Conservation (phyloP, 2,329 filamentous ascomycete species). For the Stachybotrys chartarum region DNA sequence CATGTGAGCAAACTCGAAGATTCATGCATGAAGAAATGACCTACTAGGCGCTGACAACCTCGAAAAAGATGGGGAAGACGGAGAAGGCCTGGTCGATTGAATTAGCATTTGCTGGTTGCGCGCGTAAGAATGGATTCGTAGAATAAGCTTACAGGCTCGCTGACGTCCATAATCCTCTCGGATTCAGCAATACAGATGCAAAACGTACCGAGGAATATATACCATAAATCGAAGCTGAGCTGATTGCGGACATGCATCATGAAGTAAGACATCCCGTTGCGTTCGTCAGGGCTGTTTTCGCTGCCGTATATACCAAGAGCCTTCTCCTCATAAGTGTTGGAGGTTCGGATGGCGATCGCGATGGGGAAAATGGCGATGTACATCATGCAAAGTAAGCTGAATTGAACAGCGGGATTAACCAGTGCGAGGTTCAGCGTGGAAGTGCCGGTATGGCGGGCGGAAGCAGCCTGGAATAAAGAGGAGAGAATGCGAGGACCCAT, state of each 20-base stretch:
- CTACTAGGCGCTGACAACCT: conserved; percentile 24
- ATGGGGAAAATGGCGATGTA: conserved; percentile 57
- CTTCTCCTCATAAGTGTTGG: conserved; percentile 55
- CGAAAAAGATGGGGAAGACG: conserved; percentile 24
- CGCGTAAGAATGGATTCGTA: fast-evolving
- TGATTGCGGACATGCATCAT: conserved; percentile 27
- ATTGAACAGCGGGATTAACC: conserved; percentile 47
- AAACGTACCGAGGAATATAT: conserved; percentile 30
- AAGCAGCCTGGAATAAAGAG: conserved; percentile 51
- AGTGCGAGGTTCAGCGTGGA: conserved; percentile 41
- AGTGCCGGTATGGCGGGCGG: conserved; percentile 38
- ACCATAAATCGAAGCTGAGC: conserved; percentile 33
- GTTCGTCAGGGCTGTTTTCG: conserved; percentile 14
- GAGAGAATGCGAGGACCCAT: conserved; percentile 41
- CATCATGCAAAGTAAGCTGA: conserved; percentile 58
- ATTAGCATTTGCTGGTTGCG: not conserved
- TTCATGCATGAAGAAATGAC: conserved; percentile 2
- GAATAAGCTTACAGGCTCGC: conserved; percentile 13
- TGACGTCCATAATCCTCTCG: conserved; percentile 12
- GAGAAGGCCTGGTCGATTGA: conserved; percentile 14
- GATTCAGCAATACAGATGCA: conserved; percentile 24
- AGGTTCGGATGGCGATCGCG: conserved; percentile 52
- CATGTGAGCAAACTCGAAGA: not conserved
- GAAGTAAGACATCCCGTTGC: conserved; percentile 18
- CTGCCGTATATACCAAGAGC: conserved; percentile 49